Evolutionary conservation across 257 asterid genomes (phyloP), one percentile per base, ranked within the genome.

Genomic region (Lantana camara): DNA sequence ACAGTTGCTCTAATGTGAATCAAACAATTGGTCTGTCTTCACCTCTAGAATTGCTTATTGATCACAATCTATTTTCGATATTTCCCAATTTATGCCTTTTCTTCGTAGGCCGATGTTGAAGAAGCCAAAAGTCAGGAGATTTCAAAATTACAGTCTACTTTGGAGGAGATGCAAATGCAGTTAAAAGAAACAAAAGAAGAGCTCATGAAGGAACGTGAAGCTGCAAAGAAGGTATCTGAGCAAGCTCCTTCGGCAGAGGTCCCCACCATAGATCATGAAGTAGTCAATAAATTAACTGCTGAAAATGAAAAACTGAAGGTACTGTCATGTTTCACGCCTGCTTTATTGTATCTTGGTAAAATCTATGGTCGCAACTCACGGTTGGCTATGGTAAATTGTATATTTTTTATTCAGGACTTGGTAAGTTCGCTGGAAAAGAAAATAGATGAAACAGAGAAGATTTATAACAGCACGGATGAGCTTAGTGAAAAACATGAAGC

Each of bases 391-490:
- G 34, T 4, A 62, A 56, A 47, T 66, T 55, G 35, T 45, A 38
- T 54, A 30, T 55, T 57, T 55, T 50, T 77, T 67, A 60, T 80
- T 63, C 84, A 90, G 97, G 67, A 55, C 65, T 75, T 82, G 52
- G 83, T 89, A 59, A 77, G 63, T 41, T 82, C 92, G 46, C 80
- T 85, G 77, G 88, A 91, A 75, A 66, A 75, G 76, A 79, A 72
- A 76, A 78, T 90, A 63, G 82, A 84, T 48, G 95, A 89, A 75
- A 83, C 82, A 16, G 89, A 82, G 79, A 86, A 81, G 71, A 87
- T 84, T 63, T 83, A 72, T 12, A 87, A 82, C 75, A 95, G 88
- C 67, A 60, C 80, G 13, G 74, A 71, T 70, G 84, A 70, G 63
- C 72, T 84, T 66, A 78, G 92, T 50, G 92, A 84, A 74, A 88